Evolutionary conservation across 768 basidiomycete genomes (phyloP).

Genomic region (Tulasnella sp.): DNA sequence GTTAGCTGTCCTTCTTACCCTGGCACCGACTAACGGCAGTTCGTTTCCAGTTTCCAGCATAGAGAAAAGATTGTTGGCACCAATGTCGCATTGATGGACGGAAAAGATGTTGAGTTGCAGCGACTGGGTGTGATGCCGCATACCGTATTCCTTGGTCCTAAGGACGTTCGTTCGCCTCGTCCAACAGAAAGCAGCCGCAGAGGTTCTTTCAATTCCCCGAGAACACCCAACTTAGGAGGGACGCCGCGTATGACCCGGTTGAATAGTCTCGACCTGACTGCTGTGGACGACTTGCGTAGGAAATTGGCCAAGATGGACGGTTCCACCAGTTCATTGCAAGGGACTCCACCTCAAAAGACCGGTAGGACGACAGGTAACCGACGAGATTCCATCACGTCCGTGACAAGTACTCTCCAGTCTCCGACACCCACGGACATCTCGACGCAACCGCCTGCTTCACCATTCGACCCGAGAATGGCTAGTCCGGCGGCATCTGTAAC

Average conservation of each 20-base stretch:
- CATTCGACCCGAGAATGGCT: slow-evolving; percentile 40
- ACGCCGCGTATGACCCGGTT: slow-evolving; percentile 11
- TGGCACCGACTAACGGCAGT: neutral
- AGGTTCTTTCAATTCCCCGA: neutral
- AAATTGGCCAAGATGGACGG: slow-evolving; percentile 63
- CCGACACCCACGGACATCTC: slow-evolving; percentile 18
- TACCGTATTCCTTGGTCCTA: slow-evolving; percentile 63
- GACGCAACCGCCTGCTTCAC: slow-evolving; percentile 26
- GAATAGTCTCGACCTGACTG: slow-evolving; percentile 21
- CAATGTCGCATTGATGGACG: slow-evolving; percentile 37
- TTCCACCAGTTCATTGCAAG: slow-evolving; percentile 48
- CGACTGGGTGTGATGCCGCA: slow-evolving; percentile 84
- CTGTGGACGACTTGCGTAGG: slow-evolving; percentile 68
- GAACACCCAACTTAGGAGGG: neutral
- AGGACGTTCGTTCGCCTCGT: slow-evolving; percentile 13
- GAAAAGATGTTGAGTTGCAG: slow-evolving; percentile 61
- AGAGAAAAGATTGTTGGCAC: neutral
- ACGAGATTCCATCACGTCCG: slow-evolving; percentile 34
- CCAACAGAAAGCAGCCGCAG: neutral
- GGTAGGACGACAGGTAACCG: slow-evolving; percentile 27
- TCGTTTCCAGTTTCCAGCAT: neutral
- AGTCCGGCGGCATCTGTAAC: slow-evolving; percentile 78
- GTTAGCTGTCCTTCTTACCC: slow-evolving; percentile 16
- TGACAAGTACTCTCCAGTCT: slow-evolving; percentile 18
- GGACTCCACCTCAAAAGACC: slow-evolving; percentile 30